A percentile compares a stretch with the other conserved stretches of the same genome.
These are phyloP conservation scores for Sequoiadendron giganteum DNA, from an alignment of 75 land plant species.

Conservation along the genomic window DNA sequence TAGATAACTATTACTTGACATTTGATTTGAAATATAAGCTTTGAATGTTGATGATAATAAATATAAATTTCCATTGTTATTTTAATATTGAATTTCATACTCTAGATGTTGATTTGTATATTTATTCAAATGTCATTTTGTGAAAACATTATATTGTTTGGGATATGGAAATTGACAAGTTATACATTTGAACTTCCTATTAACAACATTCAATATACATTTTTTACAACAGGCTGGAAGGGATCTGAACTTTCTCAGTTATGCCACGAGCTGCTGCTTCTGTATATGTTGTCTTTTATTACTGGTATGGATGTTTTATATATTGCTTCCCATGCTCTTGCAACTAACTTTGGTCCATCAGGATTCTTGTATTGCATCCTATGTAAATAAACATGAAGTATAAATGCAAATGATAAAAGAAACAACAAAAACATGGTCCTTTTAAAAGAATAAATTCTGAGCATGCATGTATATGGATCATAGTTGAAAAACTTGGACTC, in stretches of 20 bases:
- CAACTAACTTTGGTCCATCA: background rate
- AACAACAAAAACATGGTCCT: background rate
- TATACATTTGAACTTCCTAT: background rate
- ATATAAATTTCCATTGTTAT: no score
- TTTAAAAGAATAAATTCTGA: background rate
- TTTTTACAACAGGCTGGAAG: slow-evolving; percentile 1
- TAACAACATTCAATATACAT: background rate
- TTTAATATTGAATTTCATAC: no score
- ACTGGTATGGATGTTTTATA: background rate
- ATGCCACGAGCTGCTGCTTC: background rate
- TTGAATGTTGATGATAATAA: background rate
- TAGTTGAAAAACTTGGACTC: no score
- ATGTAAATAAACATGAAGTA: background rate
- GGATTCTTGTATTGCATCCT: background rate
- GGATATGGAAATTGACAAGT: no score
- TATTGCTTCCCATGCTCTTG: background rate
- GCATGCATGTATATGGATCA: no score
- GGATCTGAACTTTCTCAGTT: background rate
- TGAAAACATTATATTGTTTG: no score
- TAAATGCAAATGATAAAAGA: background rate
- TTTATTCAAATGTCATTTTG: background rate
- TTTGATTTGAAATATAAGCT: background rate
- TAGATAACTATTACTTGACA: background rate
- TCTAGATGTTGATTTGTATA: background rate
- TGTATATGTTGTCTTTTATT: background rate